These are phyloP conservation scores for Chlamydomonas applanata DNA, from an alignment of 139 green algal species.

Conservation along the genomic window DNA sequence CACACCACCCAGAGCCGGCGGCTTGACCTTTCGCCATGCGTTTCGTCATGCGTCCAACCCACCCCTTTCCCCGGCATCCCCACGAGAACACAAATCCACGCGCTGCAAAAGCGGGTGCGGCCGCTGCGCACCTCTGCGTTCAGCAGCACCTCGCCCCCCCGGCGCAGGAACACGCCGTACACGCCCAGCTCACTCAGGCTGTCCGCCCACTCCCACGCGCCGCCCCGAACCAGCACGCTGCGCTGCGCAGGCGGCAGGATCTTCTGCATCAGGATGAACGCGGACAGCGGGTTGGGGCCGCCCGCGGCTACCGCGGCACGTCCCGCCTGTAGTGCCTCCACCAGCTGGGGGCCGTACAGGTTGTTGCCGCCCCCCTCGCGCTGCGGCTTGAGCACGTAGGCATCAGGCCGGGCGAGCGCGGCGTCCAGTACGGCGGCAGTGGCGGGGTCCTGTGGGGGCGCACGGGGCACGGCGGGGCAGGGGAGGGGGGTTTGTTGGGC, in stretches of 20 bases:
- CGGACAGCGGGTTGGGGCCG: constrained; percentile 52
- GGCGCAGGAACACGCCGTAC: constrained; percentile 70
- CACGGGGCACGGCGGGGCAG: too few species aligned
- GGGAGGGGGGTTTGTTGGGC: background rate
- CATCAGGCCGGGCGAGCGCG: constrained; percentile 69
- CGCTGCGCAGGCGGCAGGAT: constrained; percentile 78
- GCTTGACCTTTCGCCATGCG: too few species aligned
- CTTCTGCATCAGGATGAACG: constrained; percentile 96
- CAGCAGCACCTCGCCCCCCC: constrained; percentile 62
- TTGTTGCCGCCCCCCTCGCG: constrained; percentile 98
- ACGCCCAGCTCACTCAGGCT: constrained; percentile 93
- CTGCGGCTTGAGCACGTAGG: constrained; percentile 93
- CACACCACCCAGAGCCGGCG: too few species aligned
- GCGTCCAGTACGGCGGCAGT: constrained; percentile 43
- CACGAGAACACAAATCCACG: too few species aligned
- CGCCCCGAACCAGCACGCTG: constrained; percentile 37
- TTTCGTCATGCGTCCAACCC: too few species aligned
- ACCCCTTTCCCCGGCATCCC: too few species aligned
- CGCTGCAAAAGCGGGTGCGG: too few species aligned
- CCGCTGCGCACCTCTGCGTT: constrained; percentile 59
- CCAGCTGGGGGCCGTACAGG: constrained; percentile 83
- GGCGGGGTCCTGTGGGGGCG: background rate
- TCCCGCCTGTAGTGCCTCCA: constrained; percentile 33
- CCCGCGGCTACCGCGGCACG: background rate
- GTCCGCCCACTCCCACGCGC: constrained; percentile 58